Percentiles rank a stretch among this genome's conserved stretches.
Evolutionary conservation across 768 basidiomycete species (phyloP).

Genomic region (Austroboletus festivus): DNA sequence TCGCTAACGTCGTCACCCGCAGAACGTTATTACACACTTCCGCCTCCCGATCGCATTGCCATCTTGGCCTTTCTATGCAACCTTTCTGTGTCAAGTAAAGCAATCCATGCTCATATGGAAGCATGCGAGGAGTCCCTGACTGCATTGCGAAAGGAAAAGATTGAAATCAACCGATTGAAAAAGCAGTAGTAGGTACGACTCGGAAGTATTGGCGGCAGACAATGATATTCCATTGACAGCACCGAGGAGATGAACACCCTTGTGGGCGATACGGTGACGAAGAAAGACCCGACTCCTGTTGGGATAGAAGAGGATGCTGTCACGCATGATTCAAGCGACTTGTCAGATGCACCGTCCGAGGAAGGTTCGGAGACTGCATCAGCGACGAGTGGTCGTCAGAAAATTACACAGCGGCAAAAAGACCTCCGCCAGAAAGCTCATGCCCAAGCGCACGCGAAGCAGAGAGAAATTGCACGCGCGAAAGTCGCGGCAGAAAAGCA

Average conservation of each 20-base stretch:
- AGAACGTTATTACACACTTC: constrained; percentile 71
- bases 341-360: constrained; percentile 69
- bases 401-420: constrained; percentile 47
- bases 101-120: constrained; percentile 87
- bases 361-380: constrained; percentile 60
- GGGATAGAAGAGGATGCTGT: constrained; percentile 50
- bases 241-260: constrained; percentile 73
- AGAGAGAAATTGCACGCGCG: constrained; percentile 72
- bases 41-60: constrained; percentile 76
- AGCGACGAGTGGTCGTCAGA: constrained; percentile 38
- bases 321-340: constrained; percentile 67
- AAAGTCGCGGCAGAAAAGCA: constrained; percentile 81
- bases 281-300: constrained; percentile 43
- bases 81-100: constrained; percentile 85
- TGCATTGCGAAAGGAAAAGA: constrained; percentile 90
- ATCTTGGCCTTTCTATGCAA: constrained; percentile 89
- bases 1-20: constrained; percentile 49
- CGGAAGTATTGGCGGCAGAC: constrained; percentile 7
- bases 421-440: constrained; percentile 52
- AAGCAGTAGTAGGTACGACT: constrained; percentile 72
- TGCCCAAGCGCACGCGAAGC: constrained; percentile 64
- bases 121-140: constrained; percentile 86
- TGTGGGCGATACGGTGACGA: constrained; percentile 47
- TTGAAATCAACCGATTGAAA: constrained; percentile 87
- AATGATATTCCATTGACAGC: constrained; percentile 36